Evolutionary conservation across 2,329 filamentous ascomycete genomes (phyloP), one percentile per base, ranked within the genome.

Genomic region (Pseudocercospora vitis): DNA sequence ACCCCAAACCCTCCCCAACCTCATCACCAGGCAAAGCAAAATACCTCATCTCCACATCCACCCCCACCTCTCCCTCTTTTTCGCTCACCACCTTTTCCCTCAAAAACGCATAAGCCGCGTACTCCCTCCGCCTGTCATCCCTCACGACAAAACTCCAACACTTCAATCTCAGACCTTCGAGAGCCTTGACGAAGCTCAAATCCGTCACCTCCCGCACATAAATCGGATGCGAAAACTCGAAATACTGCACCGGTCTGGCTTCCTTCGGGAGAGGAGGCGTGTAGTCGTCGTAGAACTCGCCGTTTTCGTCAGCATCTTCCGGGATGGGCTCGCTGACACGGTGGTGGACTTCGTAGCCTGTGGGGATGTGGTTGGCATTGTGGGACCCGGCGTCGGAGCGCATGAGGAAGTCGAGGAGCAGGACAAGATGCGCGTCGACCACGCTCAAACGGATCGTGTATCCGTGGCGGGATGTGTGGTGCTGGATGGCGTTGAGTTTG

Each of bases 1-100:
- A 40, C 19, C 35, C 3, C n/a, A n/a, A n/a, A 7, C 4, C 16
- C 14, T 18, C 4, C 6, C 19, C n/a, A 40, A 21, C 37, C 8
- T 42, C 8, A 26, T 42, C 37, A 21, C 21, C 14, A 8, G 37
- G 37, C 37, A 42, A 24, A 8, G 12, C 7, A 21, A 23, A 42
- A 42, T 42, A 42, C 37, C n/a, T 42, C 37, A 42, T 42, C 37
- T 42, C 37, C 7, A 42, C 2, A 14, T 42, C 37, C 19, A 42
- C 37, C 4, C 19, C 37, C 37, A 42, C 7, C 11, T 42, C 24
- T 3, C 19, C 37, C 26, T 29, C 26, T 7, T 7, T 29, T 3
- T 23, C 37, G 18, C 24, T 21, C 37, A 12, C 12, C 8, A 42
- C 21, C 37, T 42, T 42, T 21, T 42, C 37, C 2, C 19, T 42